A percentile compares a stretch with the other conserved stretches of the same genome.
phyloP scores from a whole-genome alignment of 1,139 yeast genomes.

The Kodamaea arcana region DNA sequence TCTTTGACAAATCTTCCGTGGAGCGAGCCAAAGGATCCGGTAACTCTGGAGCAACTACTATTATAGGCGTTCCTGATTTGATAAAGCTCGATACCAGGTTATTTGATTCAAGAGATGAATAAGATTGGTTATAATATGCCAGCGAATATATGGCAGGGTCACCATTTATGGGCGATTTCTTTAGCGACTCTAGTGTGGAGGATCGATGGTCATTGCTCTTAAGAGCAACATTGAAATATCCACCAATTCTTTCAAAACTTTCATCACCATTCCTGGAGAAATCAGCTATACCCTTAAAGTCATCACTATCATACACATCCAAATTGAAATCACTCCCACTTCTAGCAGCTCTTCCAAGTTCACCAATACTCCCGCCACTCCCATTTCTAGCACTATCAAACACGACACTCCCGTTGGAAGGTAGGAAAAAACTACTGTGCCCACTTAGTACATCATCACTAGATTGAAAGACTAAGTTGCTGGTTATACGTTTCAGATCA shows the following conservation, averaged over 20 bases:
- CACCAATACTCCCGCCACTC: background rate
- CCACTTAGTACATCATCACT: background rate
- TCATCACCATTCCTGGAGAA: conserved; percentile 1
- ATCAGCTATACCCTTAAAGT: no score
- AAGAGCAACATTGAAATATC: background rate
- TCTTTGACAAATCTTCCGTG: conserved; percentile 12
- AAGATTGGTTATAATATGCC: conserved; percentile 8
- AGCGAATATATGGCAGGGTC: no score
- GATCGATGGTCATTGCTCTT: no score
- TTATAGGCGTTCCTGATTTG: conserved; percentile 10
- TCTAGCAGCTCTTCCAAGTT: no score
- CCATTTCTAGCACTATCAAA: background rate
- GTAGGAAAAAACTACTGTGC: background rate
- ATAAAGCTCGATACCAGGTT: conserved; percentile 9
- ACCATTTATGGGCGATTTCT: no score
- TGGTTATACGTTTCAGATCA: conserved; percentile 13
- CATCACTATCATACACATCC: no score
- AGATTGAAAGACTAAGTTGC: conserved; percentile 3
- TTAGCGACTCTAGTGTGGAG: no score
- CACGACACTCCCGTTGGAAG: background rate
- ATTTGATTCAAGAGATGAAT: conserved; percentile 14
- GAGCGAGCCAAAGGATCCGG: conserved; percentile 2
- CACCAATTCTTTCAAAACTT: background rate
- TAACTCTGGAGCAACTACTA: conserved; percentile 9
- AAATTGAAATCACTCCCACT: no score